Evolutionary conservation across 306 rosid species (phyloP).

Genomic region (Clitoria ternatea): DNA sequence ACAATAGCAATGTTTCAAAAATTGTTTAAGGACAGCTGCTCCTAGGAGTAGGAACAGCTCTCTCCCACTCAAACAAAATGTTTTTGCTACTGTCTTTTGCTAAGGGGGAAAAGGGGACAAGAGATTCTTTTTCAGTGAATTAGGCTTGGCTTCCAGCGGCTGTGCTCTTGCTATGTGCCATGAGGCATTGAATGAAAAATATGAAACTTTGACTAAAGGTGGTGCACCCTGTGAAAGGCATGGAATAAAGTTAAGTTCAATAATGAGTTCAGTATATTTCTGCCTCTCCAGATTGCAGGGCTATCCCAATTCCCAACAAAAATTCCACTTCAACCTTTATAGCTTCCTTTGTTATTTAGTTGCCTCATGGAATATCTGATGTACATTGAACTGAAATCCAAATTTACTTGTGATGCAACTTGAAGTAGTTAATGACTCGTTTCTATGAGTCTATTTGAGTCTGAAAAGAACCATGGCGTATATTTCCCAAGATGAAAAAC

Average conservation of each 20-base stretch:
- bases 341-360: neutral
- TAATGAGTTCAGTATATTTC: neutral
- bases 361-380: neutral
- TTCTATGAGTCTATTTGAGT: no score
- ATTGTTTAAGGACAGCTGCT: no score
- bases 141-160: neutral
- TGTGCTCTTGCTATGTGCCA: conserved; percentile 5
- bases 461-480: no score
- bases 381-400: neutral
- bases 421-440: no score
- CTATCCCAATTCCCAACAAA: no score
- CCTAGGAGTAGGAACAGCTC: no score
- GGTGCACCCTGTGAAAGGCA: neutral
- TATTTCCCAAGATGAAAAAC: no score
- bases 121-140: neutral
- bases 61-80: no score
- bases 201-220: neutral
- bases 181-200: neutral
- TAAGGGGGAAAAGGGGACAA: neutral
- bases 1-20: neutral
- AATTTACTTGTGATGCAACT: no score
- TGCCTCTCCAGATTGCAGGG: no score
- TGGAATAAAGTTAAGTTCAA: neutral
- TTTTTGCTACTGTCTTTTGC: neutral
- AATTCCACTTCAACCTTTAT: neutral